A percentile compares a stretch with the other conserved stretches of the same genome.
These are phyloP conservation scores for Xerophyta viscosa DNA, from an alignment of 106 monocot species.

Conservation along the genomic window DNA sequence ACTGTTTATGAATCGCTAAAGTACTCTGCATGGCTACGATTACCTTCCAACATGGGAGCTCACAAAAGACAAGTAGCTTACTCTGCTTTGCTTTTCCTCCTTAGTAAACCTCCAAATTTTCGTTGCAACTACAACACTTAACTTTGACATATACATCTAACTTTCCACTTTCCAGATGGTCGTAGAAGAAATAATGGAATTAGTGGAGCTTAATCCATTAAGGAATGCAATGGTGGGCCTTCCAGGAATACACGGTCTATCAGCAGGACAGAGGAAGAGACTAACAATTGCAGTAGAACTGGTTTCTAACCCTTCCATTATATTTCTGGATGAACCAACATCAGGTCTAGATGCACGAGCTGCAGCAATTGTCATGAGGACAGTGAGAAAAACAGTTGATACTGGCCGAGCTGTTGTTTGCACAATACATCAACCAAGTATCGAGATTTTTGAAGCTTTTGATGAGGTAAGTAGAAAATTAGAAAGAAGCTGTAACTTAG, in stretches of 20 bases:
- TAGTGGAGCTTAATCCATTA: slow-evolving; percentile 22
- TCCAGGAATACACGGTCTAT: slow-evolving; percentile 21
- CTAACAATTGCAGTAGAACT: slow-evolving; percentile 34
- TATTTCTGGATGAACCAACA: slow-evolving; percentile 39
- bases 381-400: slow-evolving; percentile 25
- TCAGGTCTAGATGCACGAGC: slow-evolving; percentile 27
- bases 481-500: too few relatives aligned
- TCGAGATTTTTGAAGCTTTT: slow-evolving; percentile 33
- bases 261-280: slow-evolving; percentile 25
- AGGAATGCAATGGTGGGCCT: slow-evolving; percentile 23
- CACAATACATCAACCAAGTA: slow-evolving; percentile 36
- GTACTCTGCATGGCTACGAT: slow-evolving; percentile 31
- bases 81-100: neutral
- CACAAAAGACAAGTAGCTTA: slow-evolving; percentile 6
- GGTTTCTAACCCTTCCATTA: slow-evolving; percentile 33
- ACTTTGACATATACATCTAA: neutral
- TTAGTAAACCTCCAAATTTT: neutral
- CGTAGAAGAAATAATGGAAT: slow-evolving; percentile 22
- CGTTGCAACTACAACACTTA: neutral
- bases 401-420: slow-evolving; percentile 30
- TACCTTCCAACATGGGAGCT: slow-evolving; percentile 8
- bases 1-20: slow-evolving; percentile 29
- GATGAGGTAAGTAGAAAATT: slow-evolving; percentile 13
- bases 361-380: slow-evolving; percentile 32
- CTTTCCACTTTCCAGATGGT: slow-evolving; percentile 12